Conservation (phyloP, 2,329 filamentous ascomycete species). For the Penicillium brasilianum region DNA sequence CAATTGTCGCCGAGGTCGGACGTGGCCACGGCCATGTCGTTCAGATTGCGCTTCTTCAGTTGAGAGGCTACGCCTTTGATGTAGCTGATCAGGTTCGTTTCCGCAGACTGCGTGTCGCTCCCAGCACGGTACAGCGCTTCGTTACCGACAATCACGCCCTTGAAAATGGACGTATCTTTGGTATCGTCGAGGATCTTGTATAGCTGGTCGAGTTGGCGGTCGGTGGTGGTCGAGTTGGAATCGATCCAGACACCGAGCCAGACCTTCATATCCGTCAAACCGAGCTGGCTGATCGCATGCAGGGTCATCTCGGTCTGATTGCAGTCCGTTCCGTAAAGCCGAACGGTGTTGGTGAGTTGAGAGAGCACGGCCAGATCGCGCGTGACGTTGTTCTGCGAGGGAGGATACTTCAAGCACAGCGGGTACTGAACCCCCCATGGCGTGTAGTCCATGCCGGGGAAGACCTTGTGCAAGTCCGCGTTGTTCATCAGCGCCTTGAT, state of each 20-base stretch:
- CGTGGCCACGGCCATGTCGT: constrained; percentile 76
- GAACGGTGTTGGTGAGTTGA: constrained; percentile 84
- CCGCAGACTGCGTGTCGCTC: constrained; percentile 64
- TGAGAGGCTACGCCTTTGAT: constrained; percentile 74
- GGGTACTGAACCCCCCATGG: constrained; percentile 91
- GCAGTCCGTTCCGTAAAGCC: constrained; percentile 94
- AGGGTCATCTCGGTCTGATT: constrained; percentile 96
- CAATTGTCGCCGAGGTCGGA: constrained; percentile 90
- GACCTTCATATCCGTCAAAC: constrained; percentile 77
- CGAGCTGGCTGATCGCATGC: constrained; percentile 75
- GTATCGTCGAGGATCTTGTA: constrained; percentile 74
- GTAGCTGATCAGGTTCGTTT: constrained; percentile 65
- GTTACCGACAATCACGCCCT: constrained; percentile 67
- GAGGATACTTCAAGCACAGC: constrained; percentile 74
- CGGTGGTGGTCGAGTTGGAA: constrained; percentile 79
- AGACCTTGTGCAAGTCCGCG: constrained; percentile 82
- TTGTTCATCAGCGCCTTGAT: constrained; percentile 85
- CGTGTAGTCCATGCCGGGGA: constrained; percentile 94
- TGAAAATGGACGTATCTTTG: constrained; percentile 56
- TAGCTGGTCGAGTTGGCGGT: constrained; percentile 80
- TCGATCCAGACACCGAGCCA: constrained; percentile 97
- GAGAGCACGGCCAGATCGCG: constrained; percentile 87
- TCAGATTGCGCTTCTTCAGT: constrained; percentile 67
- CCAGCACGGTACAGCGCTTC: constrained; percentile 64
- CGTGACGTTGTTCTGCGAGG: constrained; percentile 93